Conservation (phyloP, 192 early-diverging fungal species). For the Dispira parvispora region DNA sequence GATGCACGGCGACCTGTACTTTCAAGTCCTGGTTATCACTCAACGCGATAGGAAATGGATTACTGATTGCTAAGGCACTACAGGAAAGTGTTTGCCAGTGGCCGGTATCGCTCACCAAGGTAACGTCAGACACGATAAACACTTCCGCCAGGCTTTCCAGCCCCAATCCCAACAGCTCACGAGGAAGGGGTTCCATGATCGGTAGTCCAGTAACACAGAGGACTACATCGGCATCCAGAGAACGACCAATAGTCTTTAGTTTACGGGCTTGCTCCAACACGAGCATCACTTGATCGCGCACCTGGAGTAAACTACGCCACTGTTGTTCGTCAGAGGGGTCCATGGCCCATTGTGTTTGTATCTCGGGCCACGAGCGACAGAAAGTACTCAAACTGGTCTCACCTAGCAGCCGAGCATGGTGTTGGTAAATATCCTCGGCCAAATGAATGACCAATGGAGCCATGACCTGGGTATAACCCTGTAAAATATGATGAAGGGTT, state of each 20-base stretch:
- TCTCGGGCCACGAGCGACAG: constrained; percentile 37
- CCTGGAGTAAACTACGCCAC: neutral
- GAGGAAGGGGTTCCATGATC: constrained; percentile 12
- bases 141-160: constrained; percentile 17
- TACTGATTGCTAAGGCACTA: neutral
- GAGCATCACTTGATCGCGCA: constrained; percentile 6
- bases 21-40: constrained; percentile 11
- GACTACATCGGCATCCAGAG: constrained; percentile 25
- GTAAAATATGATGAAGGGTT: constrained; percentile 42
- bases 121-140: constrained; percentile 17
- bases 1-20: constrained; percentile 27
- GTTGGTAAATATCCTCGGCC: constrained; percentile 58
- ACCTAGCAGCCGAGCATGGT: constrained; percentile 18
- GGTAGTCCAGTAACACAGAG: constrained; percentile 12
- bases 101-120: constrained; percentile 11
- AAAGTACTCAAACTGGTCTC: constrained; percentile 27
- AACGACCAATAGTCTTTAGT: constrained; percentile 20
- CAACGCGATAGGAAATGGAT: neutral
- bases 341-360: constrained; percentile 1
- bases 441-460: constrained; percentile 50
- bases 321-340: neutral
- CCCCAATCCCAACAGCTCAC: constrained; percentile 14
- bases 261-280: constrained; percentile 15
- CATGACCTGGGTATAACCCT: constrained; percentile 37
- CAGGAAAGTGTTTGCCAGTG: neutral